Conservation (phyloP, 257 asterid genomes). For the Dorcoceras hygrometricum region DNA sequence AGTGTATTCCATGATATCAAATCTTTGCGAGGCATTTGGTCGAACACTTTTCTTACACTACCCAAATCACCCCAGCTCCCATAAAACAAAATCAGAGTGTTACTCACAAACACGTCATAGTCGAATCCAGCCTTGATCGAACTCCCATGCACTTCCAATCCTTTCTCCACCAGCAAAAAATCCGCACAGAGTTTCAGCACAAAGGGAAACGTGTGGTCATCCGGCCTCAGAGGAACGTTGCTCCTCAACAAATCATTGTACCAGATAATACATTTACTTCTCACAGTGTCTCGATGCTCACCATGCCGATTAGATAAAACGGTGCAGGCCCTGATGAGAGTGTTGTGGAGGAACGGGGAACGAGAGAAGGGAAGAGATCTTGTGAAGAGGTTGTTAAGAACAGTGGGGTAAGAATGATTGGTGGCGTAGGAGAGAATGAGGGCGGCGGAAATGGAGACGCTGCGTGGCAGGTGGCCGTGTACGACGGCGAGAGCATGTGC, state of each 20-base stretch:
- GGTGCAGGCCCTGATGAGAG: slow-evolving; percentile 55
- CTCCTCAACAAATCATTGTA: slow-evolving; percentile 52
- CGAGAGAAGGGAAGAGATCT: slow-evolving; percentile 44
- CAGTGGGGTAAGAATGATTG: slow-evolving; percentile 32
- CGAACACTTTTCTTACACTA: slow-evolving; percentile 44
- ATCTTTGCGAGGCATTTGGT: slow-evolving; percentile 60
- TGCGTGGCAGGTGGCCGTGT: slow-evolving; percentile 55
- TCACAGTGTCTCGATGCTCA: slow-evolving; percentile 10
- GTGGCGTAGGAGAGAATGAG: slow-evolving; percentile 66
- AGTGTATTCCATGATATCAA: slow-evolving; percentile 68
- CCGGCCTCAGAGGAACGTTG: slow-evolving; percentile 35
- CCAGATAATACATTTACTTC: slow-evolving; percentile 27
- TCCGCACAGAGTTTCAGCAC: slow-evolving; percentile 67
- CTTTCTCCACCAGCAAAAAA: slow-evolving; percentile 36
- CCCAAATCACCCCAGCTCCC: slow-evolving; percentile 48
- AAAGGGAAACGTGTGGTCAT: slow-evolving; percentile 72
- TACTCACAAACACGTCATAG: slow-evolving; percentile 54
- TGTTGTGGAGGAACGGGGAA: slow-evolving; percentile 62
- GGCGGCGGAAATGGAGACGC: slow-evolving; percentile 57
- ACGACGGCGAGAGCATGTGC: slow-evolving; percentile 52
- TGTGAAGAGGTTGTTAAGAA: slow-evolving; percentile 33
- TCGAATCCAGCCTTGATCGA: slow-evolving; percentile 52
- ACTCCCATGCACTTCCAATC: slow-evolving; percentile 64
- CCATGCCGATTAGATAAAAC: slow-evolving; percentile 25
- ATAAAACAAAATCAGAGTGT: slow-evolving; percentile 55